Evolutionary conservation across 495 filamentous ascomycete genomes (phyloP).

Genomic region (Penicillium coffeae): DNA sequence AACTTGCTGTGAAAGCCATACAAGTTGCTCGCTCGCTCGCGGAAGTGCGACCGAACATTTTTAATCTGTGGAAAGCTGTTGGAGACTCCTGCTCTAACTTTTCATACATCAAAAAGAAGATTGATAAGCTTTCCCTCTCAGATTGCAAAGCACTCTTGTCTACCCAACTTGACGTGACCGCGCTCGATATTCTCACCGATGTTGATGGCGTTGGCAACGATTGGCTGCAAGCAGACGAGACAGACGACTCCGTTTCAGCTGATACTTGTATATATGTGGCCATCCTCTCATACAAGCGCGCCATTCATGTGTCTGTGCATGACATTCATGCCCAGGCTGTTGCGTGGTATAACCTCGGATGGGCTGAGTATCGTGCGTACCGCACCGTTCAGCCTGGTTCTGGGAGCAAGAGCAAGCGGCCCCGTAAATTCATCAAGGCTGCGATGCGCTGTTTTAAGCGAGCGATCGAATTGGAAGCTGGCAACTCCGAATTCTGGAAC

Average conservation of each 20-base stretch:
- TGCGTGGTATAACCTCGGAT: constrained; percentile 94
- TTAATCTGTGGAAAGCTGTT: constrained; percentile 92
- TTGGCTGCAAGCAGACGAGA: constrained; percentile 42
- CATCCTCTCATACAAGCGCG: constrained; percentile 83
- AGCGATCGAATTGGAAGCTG: constrained; percentile 91
- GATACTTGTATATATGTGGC: constrained; percentile 55
- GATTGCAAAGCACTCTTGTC: constrained; percentile 53
- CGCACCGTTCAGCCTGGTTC: constrained; percentile 49
- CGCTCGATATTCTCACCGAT: constrained; percentile 62
- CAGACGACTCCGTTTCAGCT: constrained; percentile 38
- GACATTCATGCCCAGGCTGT: constrained; percentile 92
- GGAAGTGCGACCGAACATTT: constrained; percentile 57
- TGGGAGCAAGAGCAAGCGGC: constrained; percentile 32
- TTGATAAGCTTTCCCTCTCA: constrained; percentile 53
- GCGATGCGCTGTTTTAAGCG: constrained; percentile 92
- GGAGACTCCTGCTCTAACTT: constrained; percentile 88
- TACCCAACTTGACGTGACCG: constrained; percentile 45
- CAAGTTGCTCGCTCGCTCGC: constrained; percentile 49
- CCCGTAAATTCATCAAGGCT: constrained; percentile 68
- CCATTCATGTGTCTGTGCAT: constrained; percentile 65
- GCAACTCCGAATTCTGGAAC: constrained; percentile 98
- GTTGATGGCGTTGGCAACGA: constrained; percentile 63
- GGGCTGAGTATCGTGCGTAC: constrained; percentile 83
- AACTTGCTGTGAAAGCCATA: constrained; percentile 60
- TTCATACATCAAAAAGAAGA: constrained; percentile 65